Evolutionary conservation across 768 basidiomycete species (phyloP).

Genomic region (Sutorius australiensis): DNA sequence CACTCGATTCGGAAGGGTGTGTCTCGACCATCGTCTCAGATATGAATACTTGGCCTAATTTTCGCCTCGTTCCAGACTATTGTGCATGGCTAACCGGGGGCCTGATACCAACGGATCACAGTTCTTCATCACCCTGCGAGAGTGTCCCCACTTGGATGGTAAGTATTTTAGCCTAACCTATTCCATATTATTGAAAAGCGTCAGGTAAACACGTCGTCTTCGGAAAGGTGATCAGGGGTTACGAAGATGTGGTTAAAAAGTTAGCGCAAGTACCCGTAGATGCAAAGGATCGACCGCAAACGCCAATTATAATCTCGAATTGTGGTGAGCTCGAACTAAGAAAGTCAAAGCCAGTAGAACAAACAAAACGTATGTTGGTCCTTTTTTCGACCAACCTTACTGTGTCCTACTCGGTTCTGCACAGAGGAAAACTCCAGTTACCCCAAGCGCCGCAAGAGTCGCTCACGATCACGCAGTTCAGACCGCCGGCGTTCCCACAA

Average conservation of each 20-base stretch:
- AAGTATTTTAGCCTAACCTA: slow-evolving; percentile 15
- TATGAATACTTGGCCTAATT: neutral
- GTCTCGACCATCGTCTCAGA: slow-evolving; percentile 16
- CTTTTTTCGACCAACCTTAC: neutral
- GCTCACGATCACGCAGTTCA: slow-evolving; percentile 28
- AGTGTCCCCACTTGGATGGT: slow-evolving; percentile 73
- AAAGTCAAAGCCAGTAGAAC: slow-evolving; percentile 19
- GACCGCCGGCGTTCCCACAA: slow-evolving; percentile 28
- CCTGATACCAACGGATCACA: slow-evolving; percentile 84
- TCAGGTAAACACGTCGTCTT: slow-evolving; percentile 60
- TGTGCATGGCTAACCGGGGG: slow-evolving; percentile 90
- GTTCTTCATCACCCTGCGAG: slow-evolving; percentile 80
- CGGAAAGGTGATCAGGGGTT: slow-evolving; percentile 56
- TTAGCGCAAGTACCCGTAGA: slow-evolving; percentile 67
- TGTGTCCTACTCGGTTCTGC: neutral
- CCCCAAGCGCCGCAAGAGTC: slow-evolving; percentile 21
- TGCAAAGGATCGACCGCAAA: slow-evolving; percentile 67
- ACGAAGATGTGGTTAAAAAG: slow-evolving; percentile 52
- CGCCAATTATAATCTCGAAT: slow-evolving; percentile 64
- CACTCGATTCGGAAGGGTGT: slow-evolving; percentile 62
- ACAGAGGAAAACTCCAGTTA: slow-evolving; percentile 7
- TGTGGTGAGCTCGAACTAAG: slow-evolving; percentile 84
- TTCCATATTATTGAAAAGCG: neutral
- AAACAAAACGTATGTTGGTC: slow-evolving; percentile 10
- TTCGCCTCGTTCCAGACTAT: slow-evolving; percentile 40